Conservation (phyloP, 352 stramenopile species). For the Peronospora farinosa region DNA sequence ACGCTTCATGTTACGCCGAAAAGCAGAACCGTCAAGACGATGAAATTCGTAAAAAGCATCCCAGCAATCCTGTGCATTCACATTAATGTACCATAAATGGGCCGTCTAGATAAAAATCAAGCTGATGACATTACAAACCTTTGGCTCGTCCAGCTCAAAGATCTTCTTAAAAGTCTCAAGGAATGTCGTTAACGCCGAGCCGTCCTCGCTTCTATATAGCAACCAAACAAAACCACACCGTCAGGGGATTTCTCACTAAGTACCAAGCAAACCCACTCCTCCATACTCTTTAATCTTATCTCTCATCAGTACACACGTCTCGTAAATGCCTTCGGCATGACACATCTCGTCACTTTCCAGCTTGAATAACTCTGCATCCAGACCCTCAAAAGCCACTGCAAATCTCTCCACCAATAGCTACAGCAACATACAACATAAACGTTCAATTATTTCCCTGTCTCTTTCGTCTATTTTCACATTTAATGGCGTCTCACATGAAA, state of each 20-base stretch:
- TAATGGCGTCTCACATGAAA: constrained; percentile 41
- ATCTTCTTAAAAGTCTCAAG: constrained; percentile 40
- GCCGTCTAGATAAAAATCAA: background rate
- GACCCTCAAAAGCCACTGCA: constrained; percentile 37
- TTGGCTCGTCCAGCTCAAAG: constrained; percentile 57
- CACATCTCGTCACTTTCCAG: constrained; percentile 62
- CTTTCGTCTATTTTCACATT: background rate
- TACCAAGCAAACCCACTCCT: background rate
- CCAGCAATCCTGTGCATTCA: constrained; percentile 40
- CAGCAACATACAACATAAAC: background rate
- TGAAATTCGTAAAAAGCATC: constrained; percentile 40
- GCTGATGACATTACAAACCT: constrained; percentile 27
- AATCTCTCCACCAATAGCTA: constrained; percentile 66
- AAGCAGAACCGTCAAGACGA: constrained; percentile 35
- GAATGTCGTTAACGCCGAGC: constrained; percentile 38
- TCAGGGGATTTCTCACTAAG: background rate
- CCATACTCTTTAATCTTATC: constrained; percentile 46
- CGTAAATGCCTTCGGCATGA: constrained; percentile 48
- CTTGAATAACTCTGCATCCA: constrained; percentile 60
- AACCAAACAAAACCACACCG: background rate
- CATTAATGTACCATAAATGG: background rate
- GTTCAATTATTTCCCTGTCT: background rate
- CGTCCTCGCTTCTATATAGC: constrained; percentile 18
- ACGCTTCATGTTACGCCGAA: constrained; percentile 69
- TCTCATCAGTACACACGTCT: constrained; percentile 39